Evolutionary conservation across 148 eudicot species (phyloP).

Genomic region (Vaccinium vitisidaea): DNA sequence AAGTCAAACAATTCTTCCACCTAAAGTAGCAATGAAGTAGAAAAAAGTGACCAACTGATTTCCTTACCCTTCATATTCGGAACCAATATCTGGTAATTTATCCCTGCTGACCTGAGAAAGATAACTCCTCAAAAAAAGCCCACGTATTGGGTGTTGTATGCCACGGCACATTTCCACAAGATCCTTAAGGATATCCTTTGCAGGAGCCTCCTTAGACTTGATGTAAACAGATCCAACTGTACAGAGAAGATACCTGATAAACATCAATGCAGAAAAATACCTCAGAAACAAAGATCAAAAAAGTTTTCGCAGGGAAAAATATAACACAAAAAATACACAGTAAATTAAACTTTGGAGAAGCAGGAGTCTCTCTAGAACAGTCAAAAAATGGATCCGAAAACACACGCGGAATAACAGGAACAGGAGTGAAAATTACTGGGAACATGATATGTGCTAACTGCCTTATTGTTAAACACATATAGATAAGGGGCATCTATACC

Average conservation of each 20-base stretch:
- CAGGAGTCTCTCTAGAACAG: background rate
- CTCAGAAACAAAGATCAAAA: constrained; percentile 29
- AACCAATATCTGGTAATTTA: constrained; percentile 95
- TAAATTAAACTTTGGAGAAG: background rate
- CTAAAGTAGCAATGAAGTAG: constrained; percentile 16
- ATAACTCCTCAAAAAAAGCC: constrained; percentile 93
- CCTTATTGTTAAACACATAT: background rate
- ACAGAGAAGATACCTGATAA: constrained; percentile 83
- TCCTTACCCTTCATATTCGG: constrained; percentile 98
- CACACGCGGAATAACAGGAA: background rate
- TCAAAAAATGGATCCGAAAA: background rate
- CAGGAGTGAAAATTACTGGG: background rate
- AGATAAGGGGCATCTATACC: background rate
- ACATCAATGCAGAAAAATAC: constrained; percentile 28
- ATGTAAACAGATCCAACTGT: constrained; percentile 97
- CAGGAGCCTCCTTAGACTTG: constrained; percentile 97
- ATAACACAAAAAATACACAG: background rate
- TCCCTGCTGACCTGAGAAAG: constrained; percentile 95
- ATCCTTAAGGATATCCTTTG: constrained; percentile 94
- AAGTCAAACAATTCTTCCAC: background rate
- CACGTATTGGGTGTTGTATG: constrained; percentile 94
- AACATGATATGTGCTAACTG: background rate
- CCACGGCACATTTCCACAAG: constrained; percentile 99
- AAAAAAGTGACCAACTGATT: constrained; percentile 2
- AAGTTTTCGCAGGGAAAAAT: background rate